Evolutionary conservation across 2,329 filamentous ascomycete species (phyloP), one percentile per base, ranked within the genome.

Genomic region (Fusarium virguliforme): DNA sequence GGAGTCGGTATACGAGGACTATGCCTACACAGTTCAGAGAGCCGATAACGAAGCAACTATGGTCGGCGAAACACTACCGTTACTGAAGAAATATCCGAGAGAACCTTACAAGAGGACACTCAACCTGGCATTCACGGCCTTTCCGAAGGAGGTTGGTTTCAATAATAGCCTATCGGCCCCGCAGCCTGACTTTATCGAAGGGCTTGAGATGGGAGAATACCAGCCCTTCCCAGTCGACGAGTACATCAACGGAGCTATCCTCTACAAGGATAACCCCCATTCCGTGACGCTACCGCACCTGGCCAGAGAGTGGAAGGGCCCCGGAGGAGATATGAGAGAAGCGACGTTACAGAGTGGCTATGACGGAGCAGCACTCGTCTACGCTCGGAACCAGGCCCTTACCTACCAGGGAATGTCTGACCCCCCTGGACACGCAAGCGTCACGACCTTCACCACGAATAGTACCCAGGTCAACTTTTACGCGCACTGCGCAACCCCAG

Each of bases 101-200:
- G 67, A 53, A 18, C 18, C 18, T 24, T 75, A 73, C 22, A 9
- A 40, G 15, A 15, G 18, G n/a, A 48, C 26, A 1, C 62, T 67
- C n/a, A 65, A 67, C 48, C 62, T 62, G 32, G 38, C 62, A 28
- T 75, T 75, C n/a, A 73, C 54, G 8, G 56, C 28, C 37, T 71
- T 78, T 22, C 74, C 75, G 24, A 71, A 70, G 18, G 63, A 75
- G 43, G 60, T 77, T 48, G 71, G 75, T 6, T 77, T 79, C 46
- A 79, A 79, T 37, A 71, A 75, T 56, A 65, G 66, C 30, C 65
- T 79, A 4, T 75, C 75, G 24, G 64, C 72, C 48, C 67, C 76
- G 28, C 71, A 76, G 53, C 76, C 78, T 34, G 76, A 77, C 65
- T 75, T 73, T 48, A 50, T 78, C 41, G 73, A 79, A 57, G 76